A percentile compares a stretch with the other conserved stretches of the same genome.
Evolutionary conservation across 768 basidiomycete genomes (phyloP).

Genomic region (Boletus sensibilis): DNA sequence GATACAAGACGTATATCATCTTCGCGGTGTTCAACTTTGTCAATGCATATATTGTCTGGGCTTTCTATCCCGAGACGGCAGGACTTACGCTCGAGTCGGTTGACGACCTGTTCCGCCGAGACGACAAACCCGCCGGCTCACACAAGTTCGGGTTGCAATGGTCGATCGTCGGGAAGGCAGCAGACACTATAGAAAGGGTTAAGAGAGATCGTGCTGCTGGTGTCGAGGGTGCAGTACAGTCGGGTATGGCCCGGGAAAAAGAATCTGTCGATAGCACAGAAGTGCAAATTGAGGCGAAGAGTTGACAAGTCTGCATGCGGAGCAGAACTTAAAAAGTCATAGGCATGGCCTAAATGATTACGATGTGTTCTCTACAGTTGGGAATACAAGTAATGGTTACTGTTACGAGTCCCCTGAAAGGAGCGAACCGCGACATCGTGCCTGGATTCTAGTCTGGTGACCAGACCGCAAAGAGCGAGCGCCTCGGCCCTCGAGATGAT

Average conservation of each 20-base stretch:
- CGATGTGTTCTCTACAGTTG: no score
- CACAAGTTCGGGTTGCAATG: not conserved
- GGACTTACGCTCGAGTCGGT: not conserved
- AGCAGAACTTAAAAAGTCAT: no score
- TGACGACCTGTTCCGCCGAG: not conserved
- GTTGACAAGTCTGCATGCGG: not conserved
- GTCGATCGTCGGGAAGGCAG: not conserved
- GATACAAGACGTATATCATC: not conserved
- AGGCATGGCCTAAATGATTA: no score
- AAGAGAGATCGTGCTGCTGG: not conserved
- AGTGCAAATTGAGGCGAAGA: not conserved
- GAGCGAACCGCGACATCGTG: no score
- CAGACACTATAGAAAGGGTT: not conserved
- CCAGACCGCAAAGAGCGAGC: no score
- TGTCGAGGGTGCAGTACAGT: not conserved
- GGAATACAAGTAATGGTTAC: no score
- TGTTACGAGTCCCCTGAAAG: no score
- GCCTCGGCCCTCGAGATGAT: no score
- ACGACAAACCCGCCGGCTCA: not conserved
- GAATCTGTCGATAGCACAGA: not conserved
- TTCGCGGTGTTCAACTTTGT: not conserved
- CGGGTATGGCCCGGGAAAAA: no score
- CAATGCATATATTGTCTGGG: not conserved
- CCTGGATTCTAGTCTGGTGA: no score
- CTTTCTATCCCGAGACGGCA: not conserved